Percentiles rank a stretch among this genome's conserved stretches.
Conservation (phyloP, 768 basidiomycete genomes). For the Pulveroboletus sp. region DNA sequence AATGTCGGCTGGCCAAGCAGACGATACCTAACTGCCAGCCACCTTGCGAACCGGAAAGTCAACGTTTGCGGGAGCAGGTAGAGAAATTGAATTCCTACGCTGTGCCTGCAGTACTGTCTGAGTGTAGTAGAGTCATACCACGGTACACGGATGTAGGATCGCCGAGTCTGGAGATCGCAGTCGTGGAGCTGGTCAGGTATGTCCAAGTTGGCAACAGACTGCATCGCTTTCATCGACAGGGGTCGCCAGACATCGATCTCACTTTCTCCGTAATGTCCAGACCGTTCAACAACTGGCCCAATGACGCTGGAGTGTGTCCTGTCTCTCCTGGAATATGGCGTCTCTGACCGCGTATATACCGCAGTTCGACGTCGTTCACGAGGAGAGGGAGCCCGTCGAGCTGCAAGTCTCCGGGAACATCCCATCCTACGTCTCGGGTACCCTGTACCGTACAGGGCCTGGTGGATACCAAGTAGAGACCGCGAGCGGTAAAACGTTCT, state of each 20-base stretch:
- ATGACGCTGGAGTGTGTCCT: slow-evolving; percentile 24
- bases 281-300: slow-evolving; percentile 31
- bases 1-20: slow-evolving; percentile 8
- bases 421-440: slow-evolving; percentile 34
- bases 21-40: not conserved
- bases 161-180: too few relatives aligned
- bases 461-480: slow-evolving; percentile 29
- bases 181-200: too few relatives aligned
- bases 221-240: not conserved
- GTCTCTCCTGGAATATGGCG: not conserved
- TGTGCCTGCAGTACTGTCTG: too few relatives aligned
- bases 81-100: too few relatives aligned
- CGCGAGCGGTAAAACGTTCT: slow-evolving; percentile 16
- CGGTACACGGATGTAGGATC: too few relatives aligned
- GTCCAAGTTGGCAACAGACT: too few relatives aligned
- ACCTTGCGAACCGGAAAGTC: not conserved
- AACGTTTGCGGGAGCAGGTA: not conserved
- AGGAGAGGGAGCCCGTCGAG: slow-evolving; percentile 26
- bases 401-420: slow-evolving; percentile 28
- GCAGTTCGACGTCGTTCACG: slow-evolving; percentile 28
- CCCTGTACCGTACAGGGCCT: slow-evolving; percentile 38
- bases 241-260: not conserved
- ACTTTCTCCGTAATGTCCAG: slow-evolving; percentile 10
- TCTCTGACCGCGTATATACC: not conserved
- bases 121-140: too few relatives aligned